Evolutionary conservation across 345 rosid genomes (phyloP), one percentile per base, ranked within the genome.

Genomic region (Reutealis trisperma): DNA sequence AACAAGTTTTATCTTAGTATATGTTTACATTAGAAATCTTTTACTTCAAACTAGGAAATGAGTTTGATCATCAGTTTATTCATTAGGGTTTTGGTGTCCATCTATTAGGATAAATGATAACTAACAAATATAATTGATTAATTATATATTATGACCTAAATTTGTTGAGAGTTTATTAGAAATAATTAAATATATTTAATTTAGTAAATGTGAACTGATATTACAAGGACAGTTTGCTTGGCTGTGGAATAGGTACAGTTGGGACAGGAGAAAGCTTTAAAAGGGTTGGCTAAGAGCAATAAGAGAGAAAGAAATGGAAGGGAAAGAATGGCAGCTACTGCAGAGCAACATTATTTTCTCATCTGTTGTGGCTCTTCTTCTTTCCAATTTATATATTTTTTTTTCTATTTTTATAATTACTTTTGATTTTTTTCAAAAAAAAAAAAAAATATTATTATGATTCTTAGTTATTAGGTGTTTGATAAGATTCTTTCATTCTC

Each of bases 161-260:
- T 37, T 37, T 37, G 6, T 37, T 37, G 41, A 37, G 41, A 4
- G 41, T 37, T 37, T 37, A 37, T 37, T 37, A 4, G 41, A 37
- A 37, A 37, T 37, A 37, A 37, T 37, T 37, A 37, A 37, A 37
- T 47, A 12, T 47, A 0, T 10, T 9, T 9, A 47, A 1, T 47
- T 47, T 8, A 47, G 14, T 47, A 67, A 67, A 76, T 60, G 32
- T 69, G 63, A 83, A 79, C 94, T 90, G 89, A 86, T 88, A 72
- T 76, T 79, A 79, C 84, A 83, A 62, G 75, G 82, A 86, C 90
- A 88, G 92, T 87, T 81, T 90, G 90, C 76, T 85, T 88, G 92
- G 87, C 89, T 81, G 92, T 90, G 81, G 88, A 88, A 80, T 88
- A 79, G 88, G 90, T 74, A 59, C 85, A 81, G 80, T 45, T 66